phyloP scores from a whole-genome alignment of 1,284 basidiomycete genomes.

The Stereum hirsutum region DNA sequence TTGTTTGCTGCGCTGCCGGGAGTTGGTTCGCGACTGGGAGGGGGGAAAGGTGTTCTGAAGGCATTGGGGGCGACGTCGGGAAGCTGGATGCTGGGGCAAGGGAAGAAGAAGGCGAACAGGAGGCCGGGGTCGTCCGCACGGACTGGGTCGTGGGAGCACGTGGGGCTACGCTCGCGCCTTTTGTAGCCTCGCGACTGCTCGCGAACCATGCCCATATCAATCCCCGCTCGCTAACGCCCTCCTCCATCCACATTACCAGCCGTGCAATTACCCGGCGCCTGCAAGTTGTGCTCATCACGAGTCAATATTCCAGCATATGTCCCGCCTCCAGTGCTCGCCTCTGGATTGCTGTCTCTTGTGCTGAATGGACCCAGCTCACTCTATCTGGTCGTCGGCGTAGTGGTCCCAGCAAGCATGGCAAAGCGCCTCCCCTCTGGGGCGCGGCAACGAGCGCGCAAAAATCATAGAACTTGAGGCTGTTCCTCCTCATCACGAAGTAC shows the following conservation, averaged over 20 bases:
- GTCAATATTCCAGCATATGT: too few relatives aligned
- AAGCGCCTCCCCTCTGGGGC: too few relatives aligned
- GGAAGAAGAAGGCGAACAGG: slow-evolving; percentile 6
- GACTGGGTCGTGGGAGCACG: background rate
- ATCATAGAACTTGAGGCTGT: too few relatives aligned
- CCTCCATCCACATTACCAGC: background rate
- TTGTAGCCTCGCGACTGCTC: background rate
- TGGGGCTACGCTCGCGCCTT: background rate
- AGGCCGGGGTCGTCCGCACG: background rate
- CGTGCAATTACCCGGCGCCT: background rate
- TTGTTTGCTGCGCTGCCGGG: slow-evolving; percentile 21
- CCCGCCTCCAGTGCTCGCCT: too few relatives aligned
- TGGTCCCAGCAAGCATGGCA: too few relatives aligned
- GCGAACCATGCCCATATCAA: background rate
- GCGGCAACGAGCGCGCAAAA: too few relatives aligned
- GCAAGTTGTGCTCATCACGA: background rate
- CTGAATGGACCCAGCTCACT: too few relatives aligned
- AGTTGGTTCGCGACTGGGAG: slow-evolving; percentile 16
- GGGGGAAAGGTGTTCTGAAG: slow-evolving; percentile 22
- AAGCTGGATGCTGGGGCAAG: slow-evolving; percentile 9
- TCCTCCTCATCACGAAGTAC: too few relatives aligned
- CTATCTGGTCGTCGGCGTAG: too few relatives aligned
- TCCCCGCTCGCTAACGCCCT: background rate
- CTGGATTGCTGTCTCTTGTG: too few relatives aligned
- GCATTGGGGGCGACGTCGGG: slow-evolving; percentile 19